phyloP scores from a whole-genome alignment of 2,329 filamentous ascomycete species.

The Emmonsiellopsis sp. region DNA sequence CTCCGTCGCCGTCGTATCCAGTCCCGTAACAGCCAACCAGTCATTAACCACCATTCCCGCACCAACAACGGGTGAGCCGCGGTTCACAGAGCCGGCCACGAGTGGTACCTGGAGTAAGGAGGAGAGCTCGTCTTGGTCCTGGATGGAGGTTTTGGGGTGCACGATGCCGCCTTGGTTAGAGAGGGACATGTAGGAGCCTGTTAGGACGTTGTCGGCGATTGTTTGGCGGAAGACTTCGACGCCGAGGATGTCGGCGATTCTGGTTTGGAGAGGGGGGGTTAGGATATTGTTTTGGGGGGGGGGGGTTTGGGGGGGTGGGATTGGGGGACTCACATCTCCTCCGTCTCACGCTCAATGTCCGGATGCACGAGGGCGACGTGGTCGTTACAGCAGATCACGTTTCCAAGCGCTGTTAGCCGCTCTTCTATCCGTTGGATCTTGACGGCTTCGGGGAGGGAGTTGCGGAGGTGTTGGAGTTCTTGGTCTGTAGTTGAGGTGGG shows the following conservation, averaged over 20 bases:
- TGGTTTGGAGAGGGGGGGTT: slow-evolving; percentile 7
- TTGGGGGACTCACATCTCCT: slow-evolving; percentile 61
- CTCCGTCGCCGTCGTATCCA: slow-evolving; percentile 96
- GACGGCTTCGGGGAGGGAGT: slow-evolving; percentile 82
- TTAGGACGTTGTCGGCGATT: slow-evolving; percentile 92
- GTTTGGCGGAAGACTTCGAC: slow-evolving; percentile 67
- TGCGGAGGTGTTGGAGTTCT: slow-evolving; percentile 93
- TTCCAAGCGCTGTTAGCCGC: slow-evolving; percentile 86
- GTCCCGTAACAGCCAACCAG: slow-evolving; percentile 88
- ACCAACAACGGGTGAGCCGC: slow-evolving; percentile 88
- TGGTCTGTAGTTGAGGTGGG: slow-evolving; percentile 95
- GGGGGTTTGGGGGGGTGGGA: background rate
- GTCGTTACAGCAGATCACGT: slow-evolving; percentile 94
- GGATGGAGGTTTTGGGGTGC: slow-evolving; percentile 91
- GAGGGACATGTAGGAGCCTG: slow-evolving; percentile 91
- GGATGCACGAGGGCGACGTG: slow-evolving; percentile 95
- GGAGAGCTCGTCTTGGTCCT: slow-evolving; percentile 95
- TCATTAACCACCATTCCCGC: slow-evolving; percentile 96
- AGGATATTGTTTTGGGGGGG: background rate
- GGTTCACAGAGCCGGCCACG: slow-evolving; percentile 87
- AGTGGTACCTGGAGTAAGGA: slow-evolving; percentile 90
- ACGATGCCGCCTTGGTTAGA: slow-evolving; percentile 95
- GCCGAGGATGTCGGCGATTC: slow-evolving; percentile 73
- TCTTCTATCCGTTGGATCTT: slow-evolving; percentile 98
- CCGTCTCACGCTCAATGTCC: slow-evolving; percentile 92